phyloP scores from a whole-genome alignment of 2,329 filamentous ascomycete genomes.

The Colletotrichum sp. region DNA sequence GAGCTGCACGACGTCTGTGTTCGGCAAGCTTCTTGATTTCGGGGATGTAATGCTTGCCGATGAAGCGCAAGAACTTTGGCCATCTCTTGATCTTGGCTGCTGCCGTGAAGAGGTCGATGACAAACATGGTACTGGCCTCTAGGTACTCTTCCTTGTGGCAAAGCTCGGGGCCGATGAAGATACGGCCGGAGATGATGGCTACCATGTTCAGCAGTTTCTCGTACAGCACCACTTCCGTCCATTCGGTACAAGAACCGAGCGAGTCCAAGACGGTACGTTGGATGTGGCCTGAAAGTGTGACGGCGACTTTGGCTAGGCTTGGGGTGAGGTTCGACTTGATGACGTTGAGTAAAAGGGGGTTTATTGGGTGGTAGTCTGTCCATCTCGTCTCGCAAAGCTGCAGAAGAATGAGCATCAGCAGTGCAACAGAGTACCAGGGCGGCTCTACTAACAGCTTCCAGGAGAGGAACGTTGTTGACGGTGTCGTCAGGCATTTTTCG shows the following conservation, averaged over 20 bases:
- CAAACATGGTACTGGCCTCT: slow-evolving; percentile 29
- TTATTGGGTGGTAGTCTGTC: neutral
- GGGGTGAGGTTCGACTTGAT: neutral
- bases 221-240: neutral
- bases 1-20: neutral
- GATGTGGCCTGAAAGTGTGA: slow-evolving; percentile 23
- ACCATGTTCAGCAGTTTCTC: slow-evolving; percentile 36
- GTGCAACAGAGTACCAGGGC: neutral
- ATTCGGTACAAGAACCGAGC: neutral
- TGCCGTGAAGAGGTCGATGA: neutral
- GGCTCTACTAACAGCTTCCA: neutral
- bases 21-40: neutral
- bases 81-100: neutral
- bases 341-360: neutral
- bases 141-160: slow-evolving; percentile 49
- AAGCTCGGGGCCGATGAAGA: slow-evolving; percentile 52
- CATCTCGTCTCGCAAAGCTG: neutral
- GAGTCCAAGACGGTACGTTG: neutral
- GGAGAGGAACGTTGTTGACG: neutral
- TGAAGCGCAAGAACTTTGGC: neutral
- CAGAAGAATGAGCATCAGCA: rapidly evolving
- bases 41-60: neutral
- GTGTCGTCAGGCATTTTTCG: neutral
- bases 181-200: slow-evolving; percentile 47
- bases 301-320: neutral